phyloP scores from a whole-genome alignment of 1,284 basidiomycete genomes.

The Xerocomus minutiporus region DNA sequence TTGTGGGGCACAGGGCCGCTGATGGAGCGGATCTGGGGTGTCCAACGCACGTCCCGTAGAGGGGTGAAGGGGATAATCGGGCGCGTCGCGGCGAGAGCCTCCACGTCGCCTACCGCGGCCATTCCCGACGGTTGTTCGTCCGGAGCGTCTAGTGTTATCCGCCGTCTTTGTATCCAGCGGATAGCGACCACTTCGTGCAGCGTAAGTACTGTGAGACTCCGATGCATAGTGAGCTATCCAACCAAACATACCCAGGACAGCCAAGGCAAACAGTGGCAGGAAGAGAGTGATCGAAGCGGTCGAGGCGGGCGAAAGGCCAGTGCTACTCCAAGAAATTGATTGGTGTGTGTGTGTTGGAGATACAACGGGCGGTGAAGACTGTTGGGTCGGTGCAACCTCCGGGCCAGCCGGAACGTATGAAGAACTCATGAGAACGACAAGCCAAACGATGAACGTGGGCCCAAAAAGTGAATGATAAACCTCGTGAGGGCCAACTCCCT shows the following conservation, averaged over 20 bases:
- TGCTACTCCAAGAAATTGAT: neutral
- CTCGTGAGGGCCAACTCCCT: neutral
- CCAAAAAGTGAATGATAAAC: neutral
- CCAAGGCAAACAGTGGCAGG: slow-evolving; percentile 18
- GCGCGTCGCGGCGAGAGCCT: slow-evolving; percentile 8
- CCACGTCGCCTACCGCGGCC: slow-evolving; percentile 15
- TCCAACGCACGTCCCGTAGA: slow-evolving; percentile 34
- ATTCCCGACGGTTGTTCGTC: slow-evolving; percentile 7
- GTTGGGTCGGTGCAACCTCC: slow-evolving; percentile 1
- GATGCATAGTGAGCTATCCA: neutral
- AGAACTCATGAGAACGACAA: slow-evolving; percentile 8
- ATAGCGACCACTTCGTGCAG: neutral
- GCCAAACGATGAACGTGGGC: neutral
- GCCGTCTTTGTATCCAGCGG: slow-evolving; percentile 11
- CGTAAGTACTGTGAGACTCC: neutral
- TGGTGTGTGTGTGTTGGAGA: slow-evolving; percentile 1
- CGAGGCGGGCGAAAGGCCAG: slow-evolving; percentile 1
- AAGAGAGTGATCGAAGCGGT: slow-evolving; percentile 1
- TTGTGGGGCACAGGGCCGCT: slow-evolving; percentile 14
- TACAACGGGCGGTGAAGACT: neutral
- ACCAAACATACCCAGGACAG: slow-evolving; percentile 19
- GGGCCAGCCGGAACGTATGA: slow-evolving; percentile 7
- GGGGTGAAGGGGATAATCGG: slow-evolving; percentile 27
- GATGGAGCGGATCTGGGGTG: slow-evolving; percentile 39
- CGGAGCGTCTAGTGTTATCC: neutral